Conservation (phyloP, 2,329 filamentous ascomycete genomes). For the Leptographium lundbergii region DNA sequence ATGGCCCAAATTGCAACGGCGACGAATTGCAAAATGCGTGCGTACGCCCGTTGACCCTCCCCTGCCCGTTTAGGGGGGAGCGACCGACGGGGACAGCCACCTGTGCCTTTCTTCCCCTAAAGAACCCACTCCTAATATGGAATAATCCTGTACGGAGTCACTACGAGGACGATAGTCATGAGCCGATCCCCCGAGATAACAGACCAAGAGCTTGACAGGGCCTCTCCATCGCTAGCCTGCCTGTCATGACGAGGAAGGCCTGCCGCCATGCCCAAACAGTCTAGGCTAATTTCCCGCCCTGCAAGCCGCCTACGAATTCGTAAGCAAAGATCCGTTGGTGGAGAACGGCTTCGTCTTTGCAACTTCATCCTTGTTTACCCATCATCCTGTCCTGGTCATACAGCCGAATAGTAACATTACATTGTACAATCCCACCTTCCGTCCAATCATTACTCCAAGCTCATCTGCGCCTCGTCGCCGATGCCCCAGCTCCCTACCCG, state of each 20-base stretch:
- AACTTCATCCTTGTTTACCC: too few species aligned
- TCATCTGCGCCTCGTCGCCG: conserved; percentile 76
- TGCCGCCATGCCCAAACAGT: background rate
- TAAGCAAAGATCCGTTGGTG: too few species aligned
- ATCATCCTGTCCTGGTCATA: too few species aligned
- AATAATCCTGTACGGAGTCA: background rate
- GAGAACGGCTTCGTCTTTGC: too few species aligned
- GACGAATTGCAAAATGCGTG: background rate
- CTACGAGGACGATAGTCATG: background rate
- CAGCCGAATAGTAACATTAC: too few species aligned
- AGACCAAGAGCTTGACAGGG: background rate
- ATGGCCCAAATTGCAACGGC: background rate
- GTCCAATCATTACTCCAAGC: conserved; percentile 38
- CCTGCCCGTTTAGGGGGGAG: background rate
- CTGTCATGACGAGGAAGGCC: background rate
- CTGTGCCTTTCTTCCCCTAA: background rate
- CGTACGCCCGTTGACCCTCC: background rate
- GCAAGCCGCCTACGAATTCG: too few species aligned
- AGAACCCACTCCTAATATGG: background rate
- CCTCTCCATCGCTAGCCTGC: background rate
- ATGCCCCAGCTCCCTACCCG: conserved; percentile 59
- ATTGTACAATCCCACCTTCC: background rate
- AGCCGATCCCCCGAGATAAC: background rate
- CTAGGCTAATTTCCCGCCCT: background rate
- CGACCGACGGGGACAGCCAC: background rate